phyloP scores from a whole-genome alignment of 1,284 basidiomycete species.

The Fistulinella cinereoalba region DNA sequence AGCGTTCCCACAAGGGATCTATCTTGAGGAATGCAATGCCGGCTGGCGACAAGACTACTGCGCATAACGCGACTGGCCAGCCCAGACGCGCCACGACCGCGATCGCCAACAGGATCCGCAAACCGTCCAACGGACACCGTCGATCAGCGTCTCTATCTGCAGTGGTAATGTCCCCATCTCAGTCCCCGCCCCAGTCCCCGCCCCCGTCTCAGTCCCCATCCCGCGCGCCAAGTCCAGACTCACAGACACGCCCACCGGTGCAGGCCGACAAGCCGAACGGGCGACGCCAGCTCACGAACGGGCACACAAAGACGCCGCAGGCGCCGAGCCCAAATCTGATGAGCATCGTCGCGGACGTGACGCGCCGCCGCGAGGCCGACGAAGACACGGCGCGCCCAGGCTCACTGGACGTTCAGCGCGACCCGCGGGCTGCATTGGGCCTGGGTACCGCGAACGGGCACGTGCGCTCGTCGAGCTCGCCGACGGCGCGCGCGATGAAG shows the following conservation, averaged over 20 bases:
- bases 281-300: conserved; percentile 3
- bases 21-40: too few species aligned
- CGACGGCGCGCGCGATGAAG: conserved; percentile 29
- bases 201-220: neutral
- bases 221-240: neutral
- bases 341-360: conserved; percentile 64
- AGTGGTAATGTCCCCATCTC: neutral
- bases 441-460: neutral
- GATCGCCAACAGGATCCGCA: neutral
- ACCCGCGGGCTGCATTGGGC: conserved; percentile 35
- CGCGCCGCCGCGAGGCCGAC: conserved; percentile 39
- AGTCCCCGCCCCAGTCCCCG: neutral
- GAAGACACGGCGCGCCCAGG: conserved; percentile 9
- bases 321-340: conserved; percentile 48
- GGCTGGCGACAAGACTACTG: too few species aligned
- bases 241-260: neutral
- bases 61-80: neutral
- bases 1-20: too few species aligned
- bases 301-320: conserved; percentile 3
- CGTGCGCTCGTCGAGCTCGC: conserved; percentile 1
- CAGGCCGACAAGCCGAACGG: conserved; percentile 5
- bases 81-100: conserved; percentile 13
- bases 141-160: conserved; percentile 17
- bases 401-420: conserved; percentile 31
- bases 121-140: conserved; percentile 7